Evolutionary conservation across 495 filamentous ascomycete species (phyloP).

Genomic region (Neurospora cerealis): DNA sequence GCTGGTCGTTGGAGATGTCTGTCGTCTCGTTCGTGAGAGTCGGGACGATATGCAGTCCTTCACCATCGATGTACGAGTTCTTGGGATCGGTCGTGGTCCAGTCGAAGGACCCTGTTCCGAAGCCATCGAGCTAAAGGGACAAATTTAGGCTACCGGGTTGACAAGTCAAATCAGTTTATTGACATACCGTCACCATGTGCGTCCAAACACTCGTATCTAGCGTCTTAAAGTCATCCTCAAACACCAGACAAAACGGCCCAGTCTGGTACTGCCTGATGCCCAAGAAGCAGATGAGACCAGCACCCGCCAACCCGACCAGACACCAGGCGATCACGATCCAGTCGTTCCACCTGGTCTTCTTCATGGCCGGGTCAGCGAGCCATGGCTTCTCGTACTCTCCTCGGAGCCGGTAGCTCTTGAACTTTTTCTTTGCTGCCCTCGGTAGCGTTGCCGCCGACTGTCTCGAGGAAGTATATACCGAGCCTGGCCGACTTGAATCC

Average conservation of each 20-base stretch:
- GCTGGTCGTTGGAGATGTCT: slow-evolving; percentile 22
- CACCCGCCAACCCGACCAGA: slow-evolving; percentile 17
- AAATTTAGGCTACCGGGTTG: too few relatives aligned
- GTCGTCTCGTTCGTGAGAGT: slow-evolving; percentile 32
- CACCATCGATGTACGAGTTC: slow-evolving; percentile 30
- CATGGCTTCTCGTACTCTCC: slow-evolving; percentile 32
- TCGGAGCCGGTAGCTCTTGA: slow-evolving; percentile 25
- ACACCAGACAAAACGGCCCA: slow-evolving; percentile 19
- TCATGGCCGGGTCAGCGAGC: slow-evolving; percentile 17
- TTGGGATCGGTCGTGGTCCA: slow-evolving; percentile 32
- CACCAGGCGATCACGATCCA: slow-evolving; percentile 27
- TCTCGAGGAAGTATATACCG: slow-evolving; percentile 1
- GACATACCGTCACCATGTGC: slow-evolving; percentile 19
- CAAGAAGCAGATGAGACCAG: slow-evolving; percentile 21
- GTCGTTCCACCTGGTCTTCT: slow-evolving; percentile 20
- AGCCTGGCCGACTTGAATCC: slow-evolving; percentile 1
- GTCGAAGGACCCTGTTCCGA: slow-evolving; percentile 34
- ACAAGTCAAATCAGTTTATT: too few relatives aligned
- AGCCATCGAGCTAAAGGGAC: slow-evolving; percentile 17
- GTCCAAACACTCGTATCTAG: slow-evolving; percentile 27
- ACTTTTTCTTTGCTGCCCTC: slow-evolving; percentile 8
- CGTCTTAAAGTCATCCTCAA: slow-evolving; percentile 31
- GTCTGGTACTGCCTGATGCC: slow-evolving; percentile 4
- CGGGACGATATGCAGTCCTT: slow-evolving; percentile 37
- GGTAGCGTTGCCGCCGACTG: not conserved